Evolutionary conservation across 1,284 basidiomycete genomes (phyloP), one percentile per base, ranked within the genome.

Genomic region (Moesziomyces antarcticus): DNA sequence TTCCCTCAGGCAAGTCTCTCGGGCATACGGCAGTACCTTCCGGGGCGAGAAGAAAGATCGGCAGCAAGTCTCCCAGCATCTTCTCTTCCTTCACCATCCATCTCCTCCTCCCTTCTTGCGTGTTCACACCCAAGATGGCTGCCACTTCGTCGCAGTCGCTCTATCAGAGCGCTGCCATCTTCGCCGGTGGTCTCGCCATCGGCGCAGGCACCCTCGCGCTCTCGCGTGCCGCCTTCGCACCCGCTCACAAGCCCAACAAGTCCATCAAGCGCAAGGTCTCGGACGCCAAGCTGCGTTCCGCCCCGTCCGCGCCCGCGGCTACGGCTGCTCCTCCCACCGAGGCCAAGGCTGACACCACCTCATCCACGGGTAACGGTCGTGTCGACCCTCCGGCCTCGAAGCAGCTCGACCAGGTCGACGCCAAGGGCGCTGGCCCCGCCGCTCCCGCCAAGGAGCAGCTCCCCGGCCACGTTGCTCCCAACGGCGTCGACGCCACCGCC

Each of bases 181-280:
- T 81, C 45, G 79, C 79, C 24, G 79, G 79, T 62, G 79, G 79
- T 58, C 74, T 81, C 47, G 79, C 79, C 41, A 71, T 80, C 45
- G 79, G 79, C 50, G 79, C 78, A 8, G 77, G 76, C 44, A 78
- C 74, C n/a, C 57, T 78, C 43, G 78, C 78, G 5, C 76, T 81
- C 55, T 73, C 67, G 56, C 64, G 79, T 24, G 59, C 64, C 27
- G 63, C 76, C 33, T 73, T 81, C 54, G 63, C 78, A 11, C 79
- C 79, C 37, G 76, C 77, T 50, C 72, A 66, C 50, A 76, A 78
- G 56, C 68, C 72, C 45, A 73, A 73, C 55, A 78, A 73, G 62
- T 71, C 71, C 21, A 78, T 67, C 53, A 76, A 76, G 69, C 62
- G 71, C 54, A 76, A 76, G 61, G 65, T 72, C 48, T 74, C 72